These are phyloP conservation scores for Mycena crocata DNA, from an alignment of 768 basidiomycete genomes.

Conservation along the genomic window DNA sequence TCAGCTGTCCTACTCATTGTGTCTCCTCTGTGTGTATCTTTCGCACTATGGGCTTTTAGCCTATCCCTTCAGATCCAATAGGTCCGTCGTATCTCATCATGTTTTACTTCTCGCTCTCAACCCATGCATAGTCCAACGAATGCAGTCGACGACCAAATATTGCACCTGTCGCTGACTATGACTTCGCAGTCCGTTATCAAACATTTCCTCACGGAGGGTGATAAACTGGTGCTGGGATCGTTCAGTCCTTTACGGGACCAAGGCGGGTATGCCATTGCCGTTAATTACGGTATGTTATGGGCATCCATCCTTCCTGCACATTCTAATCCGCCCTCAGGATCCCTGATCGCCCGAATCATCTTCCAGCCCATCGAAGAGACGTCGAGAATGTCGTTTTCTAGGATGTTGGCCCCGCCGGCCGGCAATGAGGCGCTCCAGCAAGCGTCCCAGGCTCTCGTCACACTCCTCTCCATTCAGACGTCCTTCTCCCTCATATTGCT, in stretches of 20 bases:
- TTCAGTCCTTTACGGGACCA: slow-evolving; percentile 89
- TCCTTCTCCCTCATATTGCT: slow-evolving; percentile 76
- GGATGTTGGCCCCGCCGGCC: slow-evolving; percentile 49
- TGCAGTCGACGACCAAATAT: slow-evolving; percentile 56
- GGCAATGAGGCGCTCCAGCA: slow-evolving; percentile 41
- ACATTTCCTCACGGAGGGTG: slow-evolving; percentile 95
- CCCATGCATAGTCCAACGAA: slow-evolving; percentile 8
- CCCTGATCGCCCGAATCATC: slow-evolving; percentile 89
- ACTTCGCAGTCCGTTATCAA: slow-evolving; percentile 91
- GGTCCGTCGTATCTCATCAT: slow-evolving; percentile 23
- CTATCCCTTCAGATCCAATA: slow-evolving; percentile 45
- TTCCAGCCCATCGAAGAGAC: slow-evolving; percentile 98
- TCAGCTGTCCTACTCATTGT: slow-evolving; percentile 78
- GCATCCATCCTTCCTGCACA: slow-evolving; percentile 31
- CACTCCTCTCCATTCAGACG: slow-evolving; percentile 75
- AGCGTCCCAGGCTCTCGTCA: slow-evolving; percentile 64
- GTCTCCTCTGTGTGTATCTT: slow-evolving; percentile 69
- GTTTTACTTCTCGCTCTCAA: background rate
- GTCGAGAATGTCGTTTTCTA: slow-evolving; percentile 89
- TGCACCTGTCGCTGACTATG: slow-evolving; percentile 83
- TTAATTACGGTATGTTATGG: slow-evolving; percentile 82
- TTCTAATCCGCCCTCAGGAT: slow-evolving; percentile 65
- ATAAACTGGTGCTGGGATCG: slow-evolving; percentile 88
- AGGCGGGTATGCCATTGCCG: slow-evolving; percentile 95
- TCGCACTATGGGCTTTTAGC: slow-evolving; percentile 48